Evolutionary conservation across 1,284 basidiomycete genomes (phyloP).

Genomic region (Austroboletus novae-zelandiae): DNA sequence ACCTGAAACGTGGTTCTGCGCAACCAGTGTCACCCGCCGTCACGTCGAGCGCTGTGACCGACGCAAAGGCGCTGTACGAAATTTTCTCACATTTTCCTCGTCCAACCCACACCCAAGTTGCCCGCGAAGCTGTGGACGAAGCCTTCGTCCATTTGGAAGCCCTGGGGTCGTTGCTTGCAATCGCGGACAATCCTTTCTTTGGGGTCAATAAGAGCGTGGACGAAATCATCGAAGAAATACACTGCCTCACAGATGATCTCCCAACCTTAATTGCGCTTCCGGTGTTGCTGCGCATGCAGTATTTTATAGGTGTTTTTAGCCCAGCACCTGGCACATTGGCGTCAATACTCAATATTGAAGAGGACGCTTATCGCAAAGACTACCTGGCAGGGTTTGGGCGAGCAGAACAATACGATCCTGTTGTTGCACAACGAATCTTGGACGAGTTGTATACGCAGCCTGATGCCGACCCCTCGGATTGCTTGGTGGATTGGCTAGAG

Average conservation of each 20-base stretch:
- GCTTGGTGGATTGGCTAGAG: conserved; percentile 47
- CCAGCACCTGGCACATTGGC: conserved; percentile 42
- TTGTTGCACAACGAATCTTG: conserved; percentile 56
- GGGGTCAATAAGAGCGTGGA: conserved; percentile 24
- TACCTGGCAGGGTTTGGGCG: conserved; percentile 72
- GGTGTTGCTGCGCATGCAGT: conserved; percentile 50
- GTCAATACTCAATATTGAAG: conserved; percentile 53
- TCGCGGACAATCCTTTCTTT: conserved; percentile 33
- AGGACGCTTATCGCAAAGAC: conserved; percentile 60
- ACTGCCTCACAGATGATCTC: conserved; percentile 55
- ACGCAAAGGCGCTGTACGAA: conserved; percentile 59
- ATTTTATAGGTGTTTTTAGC: conserved; percentile 24
- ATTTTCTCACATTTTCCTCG: conserved; percentile 59
- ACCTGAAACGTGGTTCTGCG: conserved; percentile 65
- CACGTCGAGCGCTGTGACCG: conserved; percentile 46
- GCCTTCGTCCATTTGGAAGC: conserved; percentile 63
- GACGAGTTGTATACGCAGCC: conserved; percentile 40
- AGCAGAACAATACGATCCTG: conserved; percentile 66
- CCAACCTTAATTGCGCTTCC: conserved; percentile 70
- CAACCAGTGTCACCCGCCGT: conserved; percentile 58
- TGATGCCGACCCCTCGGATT: conserved; percentile 31
- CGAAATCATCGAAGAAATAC: conserved; percentile 42
- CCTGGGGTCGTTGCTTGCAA: conserved; percentile 56
- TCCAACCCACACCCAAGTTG: conserved; percentile 53
- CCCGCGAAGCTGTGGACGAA: conserved; percentile 74